Base-by-base conservation (phyloP, 164 flowering plant species). In the Macadamia integrifolia region DNA sequence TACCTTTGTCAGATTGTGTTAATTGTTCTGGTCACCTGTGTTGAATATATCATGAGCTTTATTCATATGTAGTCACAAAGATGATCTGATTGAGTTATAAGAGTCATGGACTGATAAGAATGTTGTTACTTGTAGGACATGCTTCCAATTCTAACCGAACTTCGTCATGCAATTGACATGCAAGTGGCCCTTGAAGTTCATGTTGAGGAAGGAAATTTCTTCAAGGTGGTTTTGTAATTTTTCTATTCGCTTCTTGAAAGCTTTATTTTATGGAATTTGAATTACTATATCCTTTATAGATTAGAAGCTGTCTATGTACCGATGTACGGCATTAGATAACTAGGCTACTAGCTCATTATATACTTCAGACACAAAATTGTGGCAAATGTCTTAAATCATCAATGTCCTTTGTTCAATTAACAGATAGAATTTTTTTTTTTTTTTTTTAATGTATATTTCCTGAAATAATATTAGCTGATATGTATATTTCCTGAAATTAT, bases 181-280 rank as follows among this genome's bases (percentile, higher is more conserved):
- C 97, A 86, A 85, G 71, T 69, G 61, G 80, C 80, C 44, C 95
- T 95, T 74, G 97, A 95, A 71, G 67, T 71, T 50, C 89, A 78
- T 75, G 93, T 91, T 61, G 92, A 88, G 71, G 92, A 91, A 70
- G 97, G 93, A 62, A 89, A 87, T 74, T 95, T 82, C 76, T 87
- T 81, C 71, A 87, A 85, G 96, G 99, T 92, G 57, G 65, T 65
- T 65, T 69, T 52, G 9, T 64, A 11, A 49, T 46, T 31, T 46
- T 30, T 9, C 60, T 31, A 49, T 46, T 31, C 40, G n/a, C 11
- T 62, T 31, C 35, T 32, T 62, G 28, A 35, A 62, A 35, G 62
- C 49, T 65, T 44, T 30, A 17, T 15, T 62, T 56, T 62, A 49
- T 72, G 56, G 50, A 46, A 46, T 46, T 11, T 46, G 50, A 9